Percentiles rank a stretch among this genome's conserved stretches.
phyloP scores from a whole-genome alignment of 345 rosid species.

The Turritis glabra region DNA sequence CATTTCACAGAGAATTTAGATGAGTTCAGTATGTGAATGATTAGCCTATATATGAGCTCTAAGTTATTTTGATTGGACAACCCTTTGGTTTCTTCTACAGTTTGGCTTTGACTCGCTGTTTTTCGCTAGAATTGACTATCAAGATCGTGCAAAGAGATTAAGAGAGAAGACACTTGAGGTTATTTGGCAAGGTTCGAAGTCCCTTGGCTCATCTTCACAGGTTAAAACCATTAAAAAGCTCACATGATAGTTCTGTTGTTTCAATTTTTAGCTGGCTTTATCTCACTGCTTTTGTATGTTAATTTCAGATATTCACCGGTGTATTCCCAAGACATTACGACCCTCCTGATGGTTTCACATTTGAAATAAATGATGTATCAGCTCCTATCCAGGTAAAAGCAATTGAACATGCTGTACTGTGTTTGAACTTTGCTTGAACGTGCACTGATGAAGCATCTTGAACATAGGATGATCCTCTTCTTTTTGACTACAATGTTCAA shows the following conservation, averaged over 20 bases:
- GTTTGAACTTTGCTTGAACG: conserved; percentile 18
- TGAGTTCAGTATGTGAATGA: not conserved
- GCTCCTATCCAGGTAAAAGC: conserved; percentile 80
- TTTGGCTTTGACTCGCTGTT: conserved; percentile 89
- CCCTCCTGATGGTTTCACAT: conserved; percentile 88
- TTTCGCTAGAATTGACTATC: conserved; percentile 95
- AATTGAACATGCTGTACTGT: not conserved
- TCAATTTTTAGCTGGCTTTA: conserved; percentile 1
- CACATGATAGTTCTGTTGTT: conserved; percentile 14
- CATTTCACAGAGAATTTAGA: not conserved
- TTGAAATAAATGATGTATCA: conserved; percentile 87
- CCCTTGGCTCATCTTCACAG: conserved; percentile 92
- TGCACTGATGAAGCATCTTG: conserved; percentile 32
- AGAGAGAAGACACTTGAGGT: conserved; percentile 85
- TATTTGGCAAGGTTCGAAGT: conserved; percentile 88
- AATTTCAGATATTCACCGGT: conserved; percentile 83
- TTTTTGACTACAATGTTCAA: conserved; percentile 90
- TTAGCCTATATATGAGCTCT: not conserved
- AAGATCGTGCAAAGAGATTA: conserved; percentile 85
- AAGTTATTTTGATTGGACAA: conserved; percentile 7
- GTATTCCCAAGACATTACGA: conserved; percentile 88
- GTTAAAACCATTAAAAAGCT: conserved; percentile 38
- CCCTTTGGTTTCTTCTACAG: conserved; percentile 50
- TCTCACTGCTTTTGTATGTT: conserved; percentile 16
- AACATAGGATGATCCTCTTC: conserved; percentile 70